Percentiles rank a stretch among this genome's conserved stretches.
Evolutionary conservation across 352 stramenopile genomes (phyloP).

Genomic region (Globisporangium recalcitrans): DNA sequence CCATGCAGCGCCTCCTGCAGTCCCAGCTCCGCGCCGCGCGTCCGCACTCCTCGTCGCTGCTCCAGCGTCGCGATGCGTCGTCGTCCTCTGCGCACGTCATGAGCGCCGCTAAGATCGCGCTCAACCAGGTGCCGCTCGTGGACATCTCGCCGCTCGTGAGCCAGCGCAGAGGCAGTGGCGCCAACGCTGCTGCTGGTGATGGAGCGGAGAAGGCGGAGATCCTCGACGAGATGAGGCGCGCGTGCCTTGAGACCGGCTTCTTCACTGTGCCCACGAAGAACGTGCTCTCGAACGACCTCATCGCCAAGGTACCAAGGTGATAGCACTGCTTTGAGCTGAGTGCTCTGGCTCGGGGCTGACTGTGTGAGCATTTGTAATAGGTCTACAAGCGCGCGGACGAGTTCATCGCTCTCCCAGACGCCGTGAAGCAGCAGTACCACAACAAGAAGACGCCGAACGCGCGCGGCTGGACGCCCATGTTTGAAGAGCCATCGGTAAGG

Average conservation of each 20-base stretch:
- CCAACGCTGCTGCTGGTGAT: background rate
- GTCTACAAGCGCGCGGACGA: slow-evolving; percentile 64
- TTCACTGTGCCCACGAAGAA: slow-evolving; percentile 71
- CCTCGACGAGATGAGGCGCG: slow-evolving; percentile 48
- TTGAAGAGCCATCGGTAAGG: slow-evolving; percentile 73
- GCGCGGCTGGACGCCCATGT: slow-evolving; percentile 77
- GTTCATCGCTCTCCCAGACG: slow-evolving; percentile 56
- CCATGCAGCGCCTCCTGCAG: slow-evolving; percentile 7
- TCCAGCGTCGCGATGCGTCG: background rate
- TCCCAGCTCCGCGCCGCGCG: background rate
- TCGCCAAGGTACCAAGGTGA: slow-evolving; percentile 29
- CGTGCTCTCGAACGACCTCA: slow-evolving; percentile 45
- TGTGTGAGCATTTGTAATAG: slow-evolving; percentile 5
- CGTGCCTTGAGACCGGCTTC: slow-evolving; percentile 61
- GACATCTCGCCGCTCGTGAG: slow-evolving; percentile 58
- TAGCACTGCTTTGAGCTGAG: background rate
- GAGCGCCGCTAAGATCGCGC: slow-evolving; percentile 42
- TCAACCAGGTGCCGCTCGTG: slow-evolving; percentile 55
- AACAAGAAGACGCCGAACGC: slow-evolving; percentile 71
- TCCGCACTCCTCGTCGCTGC: background rate
- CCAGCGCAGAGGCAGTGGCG: slow-evolving; percentile 1
- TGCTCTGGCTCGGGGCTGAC: background rate
- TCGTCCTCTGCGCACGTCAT: slow-evolving; percentile 27
- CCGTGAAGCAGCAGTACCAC: slow-evolving; percentile 70
- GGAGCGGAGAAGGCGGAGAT: slow-evolving; percentile 34